Percentiles rank a stretch among this genome's conserved stretches.
Evolutionary conservation across 2,329 filamentous ascomycete species (phyloP).

Genomic region (Aspergillus persii): DNA sequence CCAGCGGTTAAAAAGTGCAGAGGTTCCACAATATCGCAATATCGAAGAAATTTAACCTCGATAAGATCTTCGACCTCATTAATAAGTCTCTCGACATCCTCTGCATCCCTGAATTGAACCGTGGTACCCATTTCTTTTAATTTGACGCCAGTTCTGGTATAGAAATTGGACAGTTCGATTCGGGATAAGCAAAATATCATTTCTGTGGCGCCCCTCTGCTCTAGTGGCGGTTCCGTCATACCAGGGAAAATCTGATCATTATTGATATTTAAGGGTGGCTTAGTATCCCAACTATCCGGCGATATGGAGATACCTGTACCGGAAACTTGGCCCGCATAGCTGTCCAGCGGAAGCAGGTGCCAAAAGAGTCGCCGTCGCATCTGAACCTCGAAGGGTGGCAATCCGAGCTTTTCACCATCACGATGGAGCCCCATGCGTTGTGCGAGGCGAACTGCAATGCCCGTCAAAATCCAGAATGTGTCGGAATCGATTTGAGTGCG

Average conservation of each 20-base stretch:
- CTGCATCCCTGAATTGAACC: slow-evolving; percentile 9
- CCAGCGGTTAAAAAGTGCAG: slow-evolving; percentile 45
- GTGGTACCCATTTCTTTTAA: slow-evolving; percentile 2
- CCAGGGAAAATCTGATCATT: slow-evolving; percentile 38
- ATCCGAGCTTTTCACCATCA: slow-evolving; percentile 44
- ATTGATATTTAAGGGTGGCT: slow-evolving; percentile 42
- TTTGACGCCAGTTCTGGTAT: slow-evolving; percentile 13
- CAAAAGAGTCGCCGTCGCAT: slow-evolving; percentile 28
- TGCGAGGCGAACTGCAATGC: slow-evolving; percentile 45
- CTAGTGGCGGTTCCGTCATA: slow-evolving; percentile 41
- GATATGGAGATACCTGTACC: slow-evolving; percentile 20
- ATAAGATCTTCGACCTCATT: slow-evolving; percentile 31
- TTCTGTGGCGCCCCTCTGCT: slow-evolving; percentile 43
- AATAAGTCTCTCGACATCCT: slow-evolving; percentile 20
- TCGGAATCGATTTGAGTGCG: slow-evolving; percentile 43
- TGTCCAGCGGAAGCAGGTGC: slow-evolving; percentile 24
- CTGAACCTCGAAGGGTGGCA: slow-evolving; percentile 49
- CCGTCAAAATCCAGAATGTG: slow-evolving; percentile 52
- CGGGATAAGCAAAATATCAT: slow-evolving; percentile 39
- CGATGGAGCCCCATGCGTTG: slow-evolving; percentile 50
- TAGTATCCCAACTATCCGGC: slow-evolving; percentile 20
- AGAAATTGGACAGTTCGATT: slow-evolving; percentile 27
- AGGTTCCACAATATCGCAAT: slow-evolving; percentile 35
- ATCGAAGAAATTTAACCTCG: slow-evolving; percentile 32
- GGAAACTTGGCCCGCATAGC: slow-evolving; percentile 27